A percentile compares a stretch with the other conserved stretches of the same genome.
Evolutionary conservation across 1,139 yeast species (phyloP).

Genomic region (Zhuliangozyma blackwelliae): DNA sequence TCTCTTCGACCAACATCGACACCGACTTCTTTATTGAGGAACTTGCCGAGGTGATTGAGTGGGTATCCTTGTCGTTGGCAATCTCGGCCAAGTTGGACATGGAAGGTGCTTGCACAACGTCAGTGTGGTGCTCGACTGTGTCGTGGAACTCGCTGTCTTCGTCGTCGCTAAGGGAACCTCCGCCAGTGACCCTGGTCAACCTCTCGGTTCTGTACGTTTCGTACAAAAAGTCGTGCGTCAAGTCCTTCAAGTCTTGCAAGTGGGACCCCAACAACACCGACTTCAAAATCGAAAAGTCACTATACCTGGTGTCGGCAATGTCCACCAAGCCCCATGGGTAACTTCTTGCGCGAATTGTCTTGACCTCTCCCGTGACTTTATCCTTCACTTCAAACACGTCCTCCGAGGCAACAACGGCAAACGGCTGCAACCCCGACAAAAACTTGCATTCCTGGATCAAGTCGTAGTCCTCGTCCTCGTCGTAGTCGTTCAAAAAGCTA

Average conservation of each 20-base stretch:
- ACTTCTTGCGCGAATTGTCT: slow-evolving; percentile 66
- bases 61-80: slow-evolving; percentile 21
- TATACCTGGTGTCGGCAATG: slow-evolving; percentile 71
- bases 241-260: slow-evolving; percentile 86
- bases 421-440: slow-evolving; percentile 74
- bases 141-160: slow-evolving; percentile 26
- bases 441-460: slow-evolving; percentile 77
- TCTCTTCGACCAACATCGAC: slow-evolving; percentile 37
- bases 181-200: slow-evolving; percentile 46
- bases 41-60: slow-evolving; percentile 20
- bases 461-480: slow-evolving; percentile 63
- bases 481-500: slow-evolving; percentile 39
- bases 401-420: slow-evolving; percentile 80
- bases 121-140: slow-evolving; percentile 20
- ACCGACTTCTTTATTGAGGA: slow-evolving; percentile 24
- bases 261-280: slow-evolving; percentile 88
- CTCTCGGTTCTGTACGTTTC: slow-evolving; percentile 93
- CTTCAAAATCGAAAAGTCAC: slow-evolving; percentile 81
- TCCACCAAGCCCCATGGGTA: slow-evolving; percentile 96
- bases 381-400: slow-evolving; percentile 48
- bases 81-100: slow-evolving; percentile 62
- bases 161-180: slow-evolving; percentile 15
- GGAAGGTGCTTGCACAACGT: slow-evolving; percentile 46
- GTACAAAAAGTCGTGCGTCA: slow-evolving; percentile 86
- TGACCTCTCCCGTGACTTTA: slow-evolving; percentile 45